A percentile compares a stretch with the other conserved stretches of the same genome.
Evolutionary conservation across 1,139 yeast genomes (phyloP).

Genomic region (Pichia terricola): DNA sequence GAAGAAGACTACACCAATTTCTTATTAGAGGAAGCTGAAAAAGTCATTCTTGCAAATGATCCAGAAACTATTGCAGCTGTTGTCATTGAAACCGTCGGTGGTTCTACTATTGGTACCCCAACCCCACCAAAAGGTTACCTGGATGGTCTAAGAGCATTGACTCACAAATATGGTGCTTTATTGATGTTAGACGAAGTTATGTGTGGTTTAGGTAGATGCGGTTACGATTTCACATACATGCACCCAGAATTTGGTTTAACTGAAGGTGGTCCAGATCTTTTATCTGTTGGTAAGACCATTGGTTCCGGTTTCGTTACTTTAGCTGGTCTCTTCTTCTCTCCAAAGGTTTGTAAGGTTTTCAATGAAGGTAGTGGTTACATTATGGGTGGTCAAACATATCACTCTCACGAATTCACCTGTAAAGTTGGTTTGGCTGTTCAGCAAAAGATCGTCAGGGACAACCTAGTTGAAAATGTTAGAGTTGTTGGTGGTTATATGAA

Average conservation of each 20-base stretch:
- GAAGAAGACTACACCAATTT: conserved; percentile 39
- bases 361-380: conserved; percentile 36
- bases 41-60: conserved; percentile 38
- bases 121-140: conserved; percentile 50
- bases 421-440: conserved; percentile 51
- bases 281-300: conserved; percentile 53
- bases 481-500: conserved; percentile 43
- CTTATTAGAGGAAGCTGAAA: conserved; percentile 39
- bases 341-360: conserved; percentile 37
- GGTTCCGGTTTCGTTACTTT: conserved; percentile 57
- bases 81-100: conserved; percentile 47
- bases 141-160: conserved; percentile 41
- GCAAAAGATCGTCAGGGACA: conserved; percentile 36
- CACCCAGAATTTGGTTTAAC: conserved; percentile 26
- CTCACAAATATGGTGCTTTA: conserved; percentile 50
- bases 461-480: conserved; percentile 39
- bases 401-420: conserved; percentile 54
- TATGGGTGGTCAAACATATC: conserved; percentile 51
- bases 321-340: conserved; percentile 49
- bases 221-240: conserved; percentile 25
- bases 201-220: conserved; percentile 57
- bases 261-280: conserved; percentile 46
- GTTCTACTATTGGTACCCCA: conserved; percentile 49
- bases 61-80: conserved; percentile 47
- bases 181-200: conserved; percentile 55